Base-by-base conservation (phyloP, 306 rosid genomes). In the Arachis stenosperma region DNA sequence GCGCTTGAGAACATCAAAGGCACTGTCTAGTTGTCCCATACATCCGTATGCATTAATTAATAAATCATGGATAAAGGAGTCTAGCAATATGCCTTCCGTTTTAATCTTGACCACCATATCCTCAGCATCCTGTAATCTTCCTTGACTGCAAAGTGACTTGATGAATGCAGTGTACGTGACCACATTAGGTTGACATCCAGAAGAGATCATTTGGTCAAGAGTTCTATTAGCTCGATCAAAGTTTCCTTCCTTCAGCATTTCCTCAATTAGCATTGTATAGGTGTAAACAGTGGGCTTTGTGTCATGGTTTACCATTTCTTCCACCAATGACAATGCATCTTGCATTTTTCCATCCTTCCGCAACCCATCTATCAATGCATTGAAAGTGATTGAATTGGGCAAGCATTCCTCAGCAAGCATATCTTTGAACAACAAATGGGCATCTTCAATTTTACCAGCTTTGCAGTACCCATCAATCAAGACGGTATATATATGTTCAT, bases 391-490 rank as follows among this genome's bases (percentile, higher is more conserved):
- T 42, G 91, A 78, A 72, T 90, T 88, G 5, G 88, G 98, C 13
- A 81, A 71, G 71, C 91, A 87, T 47, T 84, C 83, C 73, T 87
- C 95, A 42, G 76, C 74, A 75, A 81, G 84, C 96, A 92, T 92
- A 81, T 76, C 81, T 78, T 85, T 79, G 68, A 90, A 69, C 73
- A 92, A 80, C 17, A 80, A 66, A 46, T 7, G 81, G 14, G 89
- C 96, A 69, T 84, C 87, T 37, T 70, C 78, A 48, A 81, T 46
- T 83, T 83, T 88, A 61, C 89, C 96, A 71, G 48, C 77, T 78
- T 82, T 88, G 89, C 90, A 88, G 77, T 84, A 87, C 47, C 96
- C 98, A 65, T 92, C 92, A 80, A 92, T 84, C 80, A 92, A 82
- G 22, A 86, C 82, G 22, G 96, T 85, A 70, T 81, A 90, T 60